A percentile compares a stretch with the other conserved stretches of the same genome.
Evolutionary conservation across 148 eudicot species (phyloP).

Genomic region (Hydrangea macrophylla): DNA sequence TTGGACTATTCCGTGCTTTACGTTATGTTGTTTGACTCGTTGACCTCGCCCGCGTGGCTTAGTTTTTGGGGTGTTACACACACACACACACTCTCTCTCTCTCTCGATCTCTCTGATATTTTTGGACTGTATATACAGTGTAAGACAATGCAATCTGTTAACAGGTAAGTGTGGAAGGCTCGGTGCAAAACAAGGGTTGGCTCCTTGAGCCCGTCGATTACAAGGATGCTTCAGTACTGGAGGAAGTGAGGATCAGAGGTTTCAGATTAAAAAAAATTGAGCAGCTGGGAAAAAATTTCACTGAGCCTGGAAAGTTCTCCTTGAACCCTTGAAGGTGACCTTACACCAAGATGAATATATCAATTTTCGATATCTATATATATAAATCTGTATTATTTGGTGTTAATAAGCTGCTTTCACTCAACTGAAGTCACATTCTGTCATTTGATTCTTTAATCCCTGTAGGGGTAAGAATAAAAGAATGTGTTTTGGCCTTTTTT

Average conservation of each 20-base stretch:
- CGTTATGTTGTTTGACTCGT: no score
- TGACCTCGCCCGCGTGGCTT: no score
- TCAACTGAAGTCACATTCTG: neutral
- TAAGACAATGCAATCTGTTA: neutral
- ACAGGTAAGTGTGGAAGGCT: constrained; percentile 83
- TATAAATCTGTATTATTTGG: neutral
- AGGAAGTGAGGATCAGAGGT: constrained; percentile 87
- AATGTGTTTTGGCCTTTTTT: neutral
- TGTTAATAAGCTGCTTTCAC: constrained; percentile 1
- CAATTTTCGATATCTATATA: no score
- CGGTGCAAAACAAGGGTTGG: constrained; percentile 82
- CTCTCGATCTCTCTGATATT: neutral
- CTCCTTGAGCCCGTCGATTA: constrained; percentile 63
- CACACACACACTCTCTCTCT: no score
- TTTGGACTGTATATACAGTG: neutral
- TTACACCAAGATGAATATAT: neutral
- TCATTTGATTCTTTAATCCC: neutral
- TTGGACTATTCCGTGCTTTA: no score
- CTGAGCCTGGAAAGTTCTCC: constrained; percentile 59
- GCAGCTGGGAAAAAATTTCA: constrained; percentile 69
- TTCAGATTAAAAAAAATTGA: constrained; percentile 75
- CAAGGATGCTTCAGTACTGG: constrained; percentile 62
- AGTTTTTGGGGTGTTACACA: no score
- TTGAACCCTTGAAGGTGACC: constrained; percentile 50
- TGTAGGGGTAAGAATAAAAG: neutral